These are phyloP conservation scores for Cercis canadensis DNA, from an alignment of 306 rosid species.

Conservation along the genomic window DNA sequence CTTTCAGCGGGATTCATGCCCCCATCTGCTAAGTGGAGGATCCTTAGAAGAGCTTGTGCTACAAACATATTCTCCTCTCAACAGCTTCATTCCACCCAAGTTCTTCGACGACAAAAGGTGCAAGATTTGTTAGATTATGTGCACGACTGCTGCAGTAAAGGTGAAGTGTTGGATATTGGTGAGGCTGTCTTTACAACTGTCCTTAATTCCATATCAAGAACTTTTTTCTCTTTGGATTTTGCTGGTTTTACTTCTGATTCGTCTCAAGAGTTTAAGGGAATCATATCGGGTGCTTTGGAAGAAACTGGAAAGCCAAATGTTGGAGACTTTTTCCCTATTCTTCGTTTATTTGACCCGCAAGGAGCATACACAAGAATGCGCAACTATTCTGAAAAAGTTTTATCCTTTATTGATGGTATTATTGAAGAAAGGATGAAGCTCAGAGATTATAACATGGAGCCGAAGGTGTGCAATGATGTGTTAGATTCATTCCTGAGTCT, in stretches of 20 bases:
- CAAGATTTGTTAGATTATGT: neutral
- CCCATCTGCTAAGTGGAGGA: neutral
- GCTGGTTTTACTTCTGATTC: neutral
- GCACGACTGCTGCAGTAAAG: neutral
- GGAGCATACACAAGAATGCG: neutral
- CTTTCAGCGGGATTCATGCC: neutral
- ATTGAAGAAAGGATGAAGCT: neutral
- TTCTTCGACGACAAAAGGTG: neutral
- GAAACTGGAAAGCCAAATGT: neutral
- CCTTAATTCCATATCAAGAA: neutral
- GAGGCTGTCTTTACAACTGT: neutral
- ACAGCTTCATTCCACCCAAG: neutral
- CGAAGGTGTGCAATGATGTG: neutral
- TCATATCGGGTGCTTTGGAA: neutral
- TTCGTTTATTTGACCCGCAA: neutral
- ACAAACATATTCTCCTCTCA: neutral
- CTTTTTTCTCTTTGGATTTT: neutral
- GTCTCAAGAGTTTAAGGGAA: neutral
- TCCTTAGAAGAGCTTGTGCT: neutral
- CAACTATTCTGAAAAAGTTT: neutral
- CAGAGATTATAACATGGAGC: neutral
- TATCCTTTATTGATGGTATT: neutral
- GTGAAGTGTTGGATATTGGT: neutral
- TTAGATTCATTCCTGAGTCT: neutral
- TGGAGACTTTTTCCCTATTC: neutral